A percentile compares a stretch with the other conserved stretches of the same genome.
Evolutionary conservation across 1,284 basidiomycete genomes (phyloP).

Genomic region (Ganoderma sinense): DNA sequence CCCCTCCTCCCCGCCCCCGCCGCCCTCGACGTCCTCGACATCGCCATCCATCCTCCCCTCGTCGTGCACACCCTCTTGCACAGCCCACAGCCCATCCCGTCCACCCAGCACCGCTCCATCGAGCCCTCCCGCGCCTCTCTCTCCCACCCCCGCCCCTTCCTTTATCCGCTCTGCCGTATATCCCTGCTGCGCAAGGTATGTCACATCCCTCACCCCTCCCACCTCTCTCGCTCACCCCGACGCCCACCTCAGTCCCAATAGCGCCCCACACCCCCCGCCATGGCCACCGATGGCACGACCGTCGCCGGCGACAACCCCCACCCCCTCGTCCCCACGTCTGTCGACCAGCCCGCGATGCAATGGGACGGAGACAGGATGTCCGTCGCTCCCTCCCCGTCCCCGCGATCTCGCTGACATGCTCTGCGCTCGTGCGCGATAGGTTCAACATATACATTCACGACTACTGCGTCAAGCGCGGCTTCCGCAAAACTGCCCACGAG

Average conservation of each 20-base stretch:
- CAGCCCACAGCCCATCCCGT: conserved; percentile 19
- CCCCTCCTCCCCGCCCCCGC: conserved; percentile 16
- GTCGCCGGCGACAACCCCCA: conserved; percentile 17
- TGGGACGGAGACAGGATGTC: conserved; percentile 69
- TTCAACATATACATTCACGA: conserved; percentile 88
- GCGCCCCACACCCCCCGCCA: conserved; percentile 20
- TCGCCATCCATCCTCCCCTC: conserved; percentile 13
- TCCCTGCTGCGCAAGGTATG: conserved; percentile 30
- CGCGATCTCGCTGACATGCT: conserved; percentile 6
- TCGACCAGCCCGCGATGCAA: conserved; percentile 13
- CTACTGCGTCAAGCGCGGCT: conserved; percentile 82
- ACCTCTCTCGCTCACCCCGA: conserved; percentile 4
- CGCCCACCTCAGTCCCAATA: conserved; percentile 20
- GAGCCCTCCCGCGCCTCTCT: conserved; percentile 12
- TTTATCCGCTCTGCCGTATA: conserved; percentile 13
- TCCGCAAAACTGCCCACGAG: conserved; percentile 69
- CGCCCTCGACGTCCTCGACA: conserved; percentile 2
- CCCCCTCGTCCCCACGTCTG: neutral
- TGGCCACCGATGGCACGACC: conserved; percentile 29
- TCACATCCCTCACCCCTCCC: neutral
- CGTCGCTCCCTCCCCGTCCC: conserved; percentile 25
- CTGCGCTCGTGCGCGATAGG: conserved; percentile 49
- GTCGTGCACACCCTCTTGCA: neutral
- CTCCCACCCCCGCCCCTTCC: neutral
- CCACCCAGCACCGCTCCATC: conserved; percentile 20